Percentiles rank a stretch among this genome's conserved stretches.
Evolutionary conservation across 306 rosid species (phyloP).

Genomic region (Glycyrrhiza uralensis): DNA sequence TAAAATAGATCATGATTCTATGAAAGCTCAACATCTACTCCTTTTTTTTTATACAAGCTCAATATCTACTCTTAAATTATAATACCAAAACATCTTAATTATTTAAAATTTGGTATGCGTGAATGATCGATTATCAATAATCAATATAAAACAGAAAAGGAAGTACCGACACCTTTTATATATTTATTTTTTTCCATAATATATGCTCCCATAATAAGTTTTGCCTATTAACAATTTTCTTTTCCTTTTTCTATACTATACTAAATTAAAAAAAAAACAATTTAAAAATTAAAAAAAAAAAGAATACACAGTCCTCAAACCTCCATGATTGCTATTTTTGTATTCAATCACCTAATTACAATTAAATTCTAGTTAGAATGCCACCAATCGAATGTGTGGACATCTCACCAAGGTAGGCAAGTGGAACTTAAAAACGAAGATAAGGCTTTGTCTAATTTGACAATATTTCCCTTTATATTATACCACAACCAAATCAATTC

Average conservation of each 20-base stretch:
- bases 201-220: not conserved
- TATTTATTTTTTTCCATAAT: too few relatives aligned
- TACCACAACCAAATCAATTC: not conserved
- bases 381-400: conserved; percentile 39
- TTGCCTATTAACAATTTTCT: not conserved
- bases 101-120: too few relatives aligned
- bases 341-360: conserved; percentile 22
- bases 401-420: conserved; percentile 34
- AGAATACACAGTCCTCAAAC: too few relatives aligned
- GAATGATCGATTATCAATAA: too few relatives aligned
- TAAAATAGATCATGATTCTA: too few relatives aligned
- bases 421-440: not conserved
- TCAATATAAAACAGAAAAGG: too few relatives aligned
- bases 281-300: not conserved
- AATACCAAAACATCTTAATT: too few relatives aligned
- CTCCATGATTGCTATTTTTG: too few relatives aligned
- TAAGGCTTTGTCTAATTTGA: not conserved
- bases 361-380: conserved; percentile 33
- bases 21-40: too few relatives aligned
- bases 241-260: not conserved
- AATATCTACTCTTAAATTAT: too few relatives aligned
- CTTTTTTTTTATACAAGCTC: too few relatives aligned
- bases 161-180: too few relatives aligned
- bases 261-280: not conserved
- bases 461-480: conserved; percentile 1